These are phyloP conservation scores for Cyclotella baltica DNA, from an alignment of 108 stramenopile genomes.

Conservation along the genomic window DNA sequence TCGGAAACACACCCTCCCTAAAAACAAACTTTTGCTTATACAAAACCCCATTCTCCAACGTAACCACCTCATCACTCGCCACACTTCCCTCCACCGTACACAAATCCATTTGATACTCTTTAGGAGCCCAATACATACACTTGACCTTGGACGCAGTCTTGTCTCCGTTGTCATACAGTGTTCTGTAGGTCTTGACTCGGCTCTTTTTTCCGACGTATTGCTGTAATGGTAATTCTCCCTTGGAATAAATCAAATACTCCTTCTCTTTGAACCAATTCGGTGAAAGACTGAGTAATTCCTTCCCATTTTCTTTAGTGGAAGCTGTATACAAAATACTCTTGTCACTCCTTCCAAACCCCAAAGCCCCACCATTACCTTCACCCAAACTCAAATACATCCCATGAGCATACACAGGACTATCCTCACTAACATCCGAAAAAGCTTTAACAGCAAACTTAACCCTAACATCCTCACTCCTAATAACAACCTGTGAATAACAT, in stretches of 20 bases:
- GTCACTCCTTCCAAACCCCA: too few species aligned
- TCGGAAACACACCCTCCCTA: conserved; percentile 57
- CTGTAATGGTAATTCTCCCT: conserved; percentile 56
- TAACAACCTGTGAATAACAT: conserved; percentile 86
- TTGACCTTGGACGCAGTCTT: conserved; percentile 50
- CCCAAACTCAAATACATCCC: conserved; percentile 67
- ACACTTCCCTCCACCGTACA: conserved; percentile 64
- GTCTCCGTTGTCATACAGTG: conserved; percentile 30
- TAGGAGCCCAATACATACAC: conserved; percentile 92
- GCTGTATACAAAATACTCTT: conserved; percentile 77
- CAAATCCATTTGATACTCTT: conserved; percentile 77
- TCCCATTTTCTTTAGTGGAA: conserved; percentile 36
- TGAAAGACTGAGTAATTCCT: conserved; percentile 36
- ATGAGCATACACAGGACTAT: conserved; percentile 71
- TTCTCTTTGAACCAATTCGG: conserved; percentile 74
- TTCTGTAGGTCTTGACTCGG: conserved; percentile 49
- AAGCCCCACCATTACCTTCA: too few species aligned
- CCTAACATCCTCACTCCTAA: conserved; percentile 69
- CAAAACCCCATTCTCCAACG: conserved; percentile 75
- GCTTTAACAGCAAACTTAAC: conserved; percentile 93
- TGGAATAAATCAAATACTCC: conserved; percentile 44
- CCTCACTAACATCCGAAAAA: conserved; percentile 69
- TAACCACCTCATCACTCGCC: conserved; percentile 66
- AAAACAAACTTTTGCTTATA: conserved; percentile 73
- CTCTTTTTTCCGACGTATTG: conserved; percentile 57